Evolutionary conservation across 345 rosid species (phyloP).

Genomic region (Reutealis trisperma): DNA sequence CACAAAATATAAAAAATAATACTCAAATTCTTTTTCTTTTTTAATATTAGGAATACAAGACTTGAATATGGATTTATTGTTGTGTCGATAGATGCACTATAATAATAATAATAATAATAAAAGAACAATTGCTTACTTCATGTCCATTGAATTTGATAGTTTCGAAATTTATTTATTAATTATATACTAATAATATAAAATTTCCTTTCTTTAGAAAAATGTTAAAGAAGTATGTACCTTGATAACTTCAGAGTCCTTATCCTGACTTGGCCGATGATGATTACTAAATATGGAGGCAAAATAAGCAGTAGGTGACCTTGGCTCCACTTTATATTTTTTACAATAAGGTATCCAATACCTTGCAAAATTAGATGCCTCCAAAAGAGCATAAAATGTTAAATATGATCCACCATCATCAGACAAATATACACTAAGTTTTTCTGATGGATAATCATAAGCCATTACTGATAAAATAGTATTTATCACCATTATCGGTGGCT

Average conservation of each 20-base stretch:
- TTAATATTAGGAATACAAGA: too few species aligned
- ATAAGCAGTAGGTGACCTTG: constrained; percentile 67
- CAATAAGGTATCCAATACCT: constrained; percentile 65
- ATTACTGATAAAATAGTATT: constrained; percentile 64
- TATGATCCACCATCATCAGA: constrained; percentile 74
- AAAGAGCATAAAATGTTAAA: constrained; percentile 55
- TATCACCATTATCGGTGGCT: constrained; percentile 71
- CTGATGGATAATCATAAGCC: constrained; percentile 60
- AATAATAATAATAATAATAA: too few species aligned
- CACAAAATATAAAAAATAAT: too few species aligned
- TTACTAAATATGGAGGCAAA: constrained; percentile 10
- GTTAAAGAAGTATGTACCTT: constrained; percentile 13
- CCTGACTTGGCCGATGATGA: background rate
- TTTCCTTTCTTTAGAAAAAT: background rate
- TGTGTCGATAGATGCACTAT: too few species aligned
- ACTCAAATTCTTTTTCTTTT: too few species aligned
- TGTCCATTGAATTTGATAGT: too few species aligned
- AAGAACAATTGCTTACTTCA: too few species aligned
- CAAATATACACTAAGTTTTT: constrained; percentile 56
- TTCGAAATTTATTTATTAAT: too few species aligned
- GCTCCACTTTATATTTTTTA: constrained; percentile 52
- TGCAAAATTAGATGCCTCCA: constrained; percentile 56
- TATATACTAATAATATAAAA: background rate
- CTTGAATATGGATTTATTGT: too few species aligned
- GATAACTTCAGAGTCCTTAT: background rate